Evolutionary conservation across 1,139 yeast species (phyloP).

Genomic region (Kodamaea suecica): DNA sequence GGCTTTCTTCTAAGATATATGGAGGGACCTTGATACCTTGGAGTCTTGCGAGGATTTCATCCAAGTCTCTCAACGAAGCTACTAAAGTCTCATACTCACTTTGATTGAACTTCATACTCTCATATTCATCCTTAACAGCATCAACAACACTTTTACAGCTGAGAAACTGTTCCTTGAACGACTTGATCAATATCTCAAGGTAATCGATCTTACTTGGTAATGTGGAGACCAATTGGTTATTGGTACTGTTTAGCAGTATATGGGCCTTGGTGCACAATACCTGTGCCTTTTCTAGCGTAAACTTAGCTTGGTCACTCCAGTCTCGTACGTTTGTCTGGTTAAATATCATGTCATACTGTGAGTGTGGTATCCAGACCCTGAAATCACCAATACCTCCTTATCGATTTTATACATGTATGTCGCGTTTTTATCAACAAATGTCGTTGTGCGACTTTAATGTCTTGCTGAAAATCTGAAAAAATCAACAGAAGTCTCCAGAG

Average conservation of each 20-base stretch:
- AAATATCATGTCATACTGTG: constrained; percentile 10
- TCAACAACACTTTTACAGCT: constrained; percentile 16
- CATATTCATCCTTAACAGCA: constrained; percentile 12
- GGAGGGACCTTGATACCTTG: constrained; percentile 28
- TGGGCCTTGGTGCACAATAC: constrained; percentile 35
- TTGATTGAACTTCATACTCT: constrained; percentile 8
- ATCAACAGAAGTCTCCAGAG: too few relatives aligned
- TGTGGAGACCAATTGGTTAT: constrained; percentile 20
- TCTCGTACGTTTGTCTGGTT: constrained; percentile 7
- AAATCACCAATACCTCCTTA: too few relatives aligned
- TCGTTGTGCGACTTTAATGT: too few relatives aligned
- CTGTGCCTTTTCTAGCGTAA: constrained; percentile 30
- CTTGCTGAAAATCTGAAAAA: too few relatives aligned
- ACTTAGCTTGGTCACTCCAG: constrained; percentile 33
- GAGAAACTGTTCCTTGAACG: constrained; percentile 19
- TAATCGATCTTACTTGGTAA: constrained; percentile 25
- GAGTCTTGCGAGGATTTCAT: constrained; percentile 25
- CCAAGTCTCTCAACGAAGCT: constrained; percentile 26
- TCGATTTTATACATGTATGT: too few relatives aligned
- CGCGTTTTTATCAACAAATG: too few relatives aligned
- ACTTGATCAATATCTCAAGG: constrained; percentile 17
- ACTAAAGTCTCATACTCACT: constrained; percentile 16
- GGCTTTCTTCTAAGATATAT: constrained; percentile 18
- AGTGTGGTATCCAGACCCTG: background rate
- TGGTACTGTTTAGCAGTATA: constrained; percentile 24